Evolutionary conservation across 75 land plant genomes (phyloP).

Genomic region (Pseudotsuga menziesii): DNA sequence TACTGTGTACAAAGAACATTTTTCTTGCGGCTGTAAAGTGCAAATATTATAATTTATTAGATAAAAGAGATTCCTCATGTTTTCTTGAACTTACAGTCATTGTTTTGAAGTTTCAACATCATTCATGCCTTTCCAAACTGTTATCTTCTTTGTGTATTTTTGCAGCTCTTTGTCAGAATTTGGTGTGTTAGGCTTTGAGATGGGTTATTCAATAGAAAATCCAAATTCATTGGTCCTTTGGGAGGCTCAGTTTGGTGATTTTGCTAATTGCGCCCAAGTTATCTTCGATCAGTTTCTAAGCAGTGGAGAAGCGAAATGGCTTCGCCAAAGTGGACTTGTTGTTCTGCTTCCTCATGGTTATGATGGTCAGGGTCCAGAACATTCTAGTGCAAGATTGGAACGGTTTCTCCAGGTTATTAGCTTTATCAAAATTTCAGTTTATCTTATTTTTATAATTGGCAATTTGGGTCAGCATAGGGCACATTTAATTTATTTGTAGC

Average conservation of each 20-base stretch:
- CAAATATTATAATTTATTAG: too few relatives aligned
- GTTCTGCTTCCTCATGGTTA: conserved; percentile 96
- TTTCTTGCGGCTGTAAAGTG: too few relatives aligned
- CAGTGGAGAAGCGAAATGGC: conserved; percentile 96
- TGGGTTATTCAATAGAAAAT: conserved; percentile 97
- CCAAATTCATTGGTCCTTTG: conserved; percentile 89
- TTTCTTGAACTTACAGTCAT: too few relatives aligned
- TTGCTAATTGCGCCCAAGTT: conserved; percentile 93
- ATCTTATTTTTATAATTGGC: too few relatives aligned
- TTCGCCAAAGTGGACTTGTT: conserved; percentile 88
- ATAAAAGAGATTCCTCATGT: too few relatives aligned
- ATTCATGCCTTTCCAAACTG: too few relatives aligned
- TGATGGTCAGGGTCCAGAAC: conserved; percentile 99
- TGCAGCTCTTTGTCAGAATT: conserved; percentile 95
- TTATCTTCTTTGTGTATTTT: background rate
- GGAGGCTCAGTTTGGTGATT: conserved; percentile 99
- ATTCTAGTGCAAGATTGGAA: conserved; percentile 93
- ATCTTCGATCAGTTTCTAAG: conserved; percentile 92
- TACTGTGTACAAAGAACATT: too few relatives aligned
- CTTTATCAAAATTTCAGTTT: too few relatives aligned
- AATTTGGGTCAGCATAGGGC: too few relatives aligned
- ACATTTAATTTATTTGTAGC: too few relatives aligned
- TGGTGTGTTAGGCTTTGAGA: conserved; percentile 96
- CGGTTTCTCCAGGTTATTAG: conserved; percentile 80
- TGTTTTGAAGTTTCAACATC: too few relatives aligned